Evolutionary conservation across 2,329 filamentous ascomycete species (phyloP).

Genomic region (Penicillium sp.): DNA sequence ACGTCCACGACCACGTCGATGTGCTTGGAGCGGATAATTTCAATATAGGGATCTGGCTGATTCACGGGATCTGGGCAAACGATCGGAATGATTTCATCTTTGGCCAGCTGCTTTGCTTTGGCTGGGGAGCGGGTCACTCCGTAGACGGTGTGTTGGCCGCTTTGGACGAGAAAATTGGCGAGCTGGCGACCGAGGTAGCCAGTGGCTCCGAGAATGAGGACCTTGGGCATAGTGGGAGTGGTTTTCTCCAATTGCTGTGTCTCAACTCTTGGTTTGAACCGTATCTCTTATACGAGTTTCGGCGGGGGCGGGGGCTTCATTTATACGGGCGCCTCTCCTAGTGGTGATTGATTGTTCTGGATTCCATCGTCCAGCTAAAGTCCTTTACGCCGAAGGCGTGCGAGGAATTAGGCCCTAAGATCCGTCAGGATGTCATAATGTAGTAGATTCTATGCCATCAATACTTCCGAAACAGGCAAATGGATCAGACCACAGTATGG

Average conservation of each 20-base stretch:
- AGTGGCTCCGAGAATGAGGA: slow-evolving; percentile 30
- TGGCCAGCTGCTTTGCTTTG: slow-evolving; percentile 53
- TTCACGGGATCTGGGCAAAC: slow-evolving; percentile 4
- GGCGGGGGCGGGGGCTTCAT: not conserved
- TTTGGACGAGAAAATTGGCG: slow-evolving; percentile 7
- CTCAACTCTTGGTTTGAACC: not conserved
- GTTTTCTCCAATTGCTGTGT: not conserved
- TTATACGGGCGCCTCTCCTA: not conserved
- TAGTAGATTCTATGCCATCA: not conserved
- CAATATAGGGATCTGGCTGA: slow-evolving; percentile 1
- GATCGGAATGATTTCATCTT: slow-evolving; percentile 35
- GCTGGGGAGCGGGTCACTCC: slow-evolving; percentile 34
- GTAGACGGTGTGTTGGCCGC: slow-evolving; percentile 35
- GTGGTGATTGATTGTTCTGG: not conserved
- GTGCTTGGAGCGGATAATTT: slow-evolving; percentile 5
- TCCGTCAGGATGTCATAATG: not conserved
- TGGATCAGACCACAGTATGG: not conserved
- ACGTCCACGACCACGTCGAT: slow-evolving; percentile 11
- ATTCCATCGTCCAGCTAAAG: not conserved
- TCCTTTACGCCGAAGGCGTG: not conserved
- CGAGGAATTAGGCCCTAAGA: not conserved
- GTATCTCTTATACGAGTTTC: not conserved
- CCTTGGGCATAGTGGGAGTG: not conserved
- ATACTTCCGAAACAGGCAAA: not conserved
- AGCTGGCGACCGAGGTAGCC: slow-evolving; percentile 23